phyloP scores from a whole-genome alignment of 768 basidiomycete species.

The Termitomyces titanicus region DNA sequence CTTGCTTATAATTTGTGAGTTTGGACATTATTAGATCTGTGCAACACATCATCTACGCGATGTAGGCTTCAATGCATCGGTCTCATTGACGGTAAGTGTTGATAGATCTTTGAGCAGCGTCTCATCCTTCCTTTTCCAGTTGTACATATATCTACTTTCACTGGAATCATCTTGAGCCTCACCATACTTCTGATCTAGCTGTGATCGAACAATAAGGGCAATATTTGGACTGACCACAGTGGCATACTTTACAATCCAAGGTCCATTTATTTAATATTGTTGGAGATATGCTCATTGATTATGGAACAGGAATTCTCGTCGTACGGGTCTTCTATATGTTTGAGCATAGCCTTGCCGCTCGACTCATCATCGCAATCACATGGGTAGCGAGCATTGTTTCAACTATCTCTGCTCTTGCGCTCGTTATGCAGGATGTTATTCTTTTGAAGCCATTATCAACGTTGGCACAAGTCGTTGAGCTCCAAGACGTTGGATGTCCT shows the following conservation, averaged over 20 bases:
- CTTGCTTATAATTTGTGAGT: slow-evolving; percentile 7
- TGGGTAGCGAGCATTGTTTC: slow-evolving; percentile 6
- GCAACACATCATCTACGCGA: no score
- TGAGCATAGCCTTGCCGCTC: slow-evolving; percentile 7
- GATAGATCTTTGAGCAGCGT: neutral
- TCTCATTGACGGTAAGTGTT: slow-evolving; percentile 6
- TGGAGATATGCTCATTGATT: neutral
- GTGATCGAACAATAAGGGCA: slow-evolving; percentile 10
- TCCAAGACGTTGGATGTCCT: slow-evolving; percentile 13
- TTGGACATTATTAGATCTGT: no score
- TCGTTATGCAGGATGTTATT: neutral
- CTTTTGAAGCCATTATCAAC: slow-evolving; percentile 7
- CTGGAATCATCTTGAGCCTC: neutral
- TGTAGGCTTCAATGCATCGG: slow-evolving; percentile 8
- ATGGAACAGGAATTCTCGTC: slow-evolving; percentile 10
- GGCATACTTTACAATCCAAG: slow-evolving; percentile 15
- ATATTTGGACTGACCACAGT: slow-evolving; percentile 10
- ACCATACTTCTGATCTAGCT: neutral
- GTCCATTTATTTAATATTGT: neutral
- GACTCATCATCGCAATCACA: slow-evolving; percentile 5
- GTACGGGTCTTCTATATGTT: slow-evolving; percentile 14
- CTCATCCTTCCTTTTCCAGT: neutral
- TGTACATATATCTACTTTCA: neutral
- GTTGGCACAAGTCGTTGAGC: neutral
- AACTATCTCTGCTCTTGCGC: slow-evolving; percentile 3